These are phyloP conservation scores for Naganishia antarctica DNA, from an alignment of 768 basidiomycete genomes.

Conservation along the genomic window DNA sequence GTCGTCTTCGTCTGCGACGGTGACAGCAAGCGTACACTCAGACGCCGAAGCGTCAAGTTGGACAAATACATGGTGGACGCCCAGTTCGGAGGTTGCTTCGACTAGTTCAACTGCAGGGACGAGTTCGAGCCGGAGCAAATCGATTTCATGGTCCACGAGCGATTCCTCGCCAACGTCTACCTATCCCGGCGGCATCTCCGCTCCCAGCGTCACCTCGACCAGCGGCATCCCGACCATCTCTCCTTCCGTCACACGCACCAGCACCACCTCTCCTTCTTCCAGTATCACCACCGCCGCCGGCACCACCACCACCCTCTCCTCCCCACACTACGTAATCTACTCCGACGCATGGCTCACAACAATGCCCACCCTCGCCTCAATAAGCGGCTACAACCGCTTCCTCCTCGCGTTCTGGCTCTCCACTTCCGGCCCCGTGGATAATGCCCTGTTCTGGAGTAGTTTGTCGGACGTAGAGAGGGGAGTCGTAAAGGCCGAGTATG, in stretches of 20 bases:
- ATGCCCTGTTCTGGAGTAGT: slow-evolving; percentile 24
- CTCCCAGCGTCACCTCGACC: background rate
- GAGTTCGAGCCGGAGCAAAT: background rate
- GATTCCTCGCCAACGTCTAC: background rate
- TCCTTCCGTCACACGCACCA: background rate
- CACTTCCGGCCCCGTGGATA: slow-evolving; percentile 40
- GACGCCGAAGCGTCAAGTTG: background rate
- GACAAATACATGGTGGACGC: slow-evolving; percentile 14
- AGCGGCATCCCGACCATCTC: background rate
- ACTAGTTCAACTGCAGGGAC: background rate
- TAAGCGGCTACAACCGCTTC: slow-evolving; percentile 42
- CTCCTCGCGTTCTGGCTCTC: slow-evolving; percentile 49
- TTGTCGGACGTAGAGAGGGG: background rate
- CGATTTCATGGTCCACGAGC: background rate
- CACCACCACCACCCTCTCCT: slow-evolving; percentile 21
- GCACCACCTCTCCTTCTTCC: background rate
- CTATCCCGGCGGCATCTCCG: background rate
- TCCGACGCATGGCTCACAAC: slow-evolving; percentile 40
- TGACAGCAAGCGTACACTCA: no score
- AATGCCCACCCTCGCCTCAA: slow-evolving; percentile 40
- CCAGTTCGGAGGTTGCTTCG: background rate
- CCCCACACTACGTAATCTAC: slow-evolving; percentile 44
- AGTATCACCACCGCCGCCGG: background rate
- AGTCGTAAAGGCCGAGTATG: slow-evolving; percentile 56
- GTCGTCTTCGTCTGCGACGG: no score